These are phyloP conservation scores for Hypoxylon sp. DNA, from an alignment of 2,329 filamentous ascomycete genomes.

Conservation along the genomic window DNA sequence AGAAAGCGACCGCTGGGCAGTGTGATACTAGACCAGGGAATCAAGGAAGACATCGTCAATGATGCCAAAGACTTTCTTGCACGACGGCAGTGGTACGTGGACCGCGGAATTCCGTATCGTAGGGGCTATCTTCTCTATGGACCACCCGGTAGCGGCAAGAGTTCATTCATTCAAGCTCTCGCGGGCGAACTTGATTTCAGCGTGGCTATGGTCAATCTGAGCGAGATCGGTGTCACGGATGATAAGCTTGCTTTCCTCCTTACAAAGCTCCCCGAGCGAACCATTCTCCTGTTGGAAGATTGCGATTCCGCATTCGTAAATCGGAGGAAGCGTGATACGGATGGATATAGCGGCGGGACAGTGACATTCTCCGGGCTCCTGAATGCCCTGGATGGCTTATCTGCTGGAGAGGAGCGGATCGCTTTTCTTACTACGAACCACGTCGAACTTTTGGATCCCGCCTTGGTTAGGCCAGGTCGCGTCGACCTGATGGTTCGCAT, in stretches of 20 bases:
- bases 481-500: slow-evolving; percentile 94
- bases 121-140: slow-evolving; percentile 90
- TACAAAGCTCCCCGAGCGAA: slow-evolving; percentile 84
- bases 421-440: slow-evolving; percentile 96
- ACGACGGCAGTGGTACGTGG: slow-evolving; percentile 87
- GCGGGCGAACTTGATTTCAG: slow-evolving; percentile 93
- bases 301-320: slow-evolving; percentile 92
- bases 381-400: slow-evolving; percentile 89
- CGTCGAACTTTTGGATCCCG: slow-evolving; percentile 87
- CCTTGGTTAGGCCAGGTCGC: slow-evolving; percentile 87
- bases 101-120: slow-evolving; percentile 93
- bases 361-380: slow-evolving; percentile 95
- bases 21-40: slow-evolving; percentile 88
- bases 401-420: slow-evolving; percentile 92
- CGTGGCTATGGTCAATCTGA: slow-evolving; percentile 92
- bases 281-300: slow-evolving; percentile 86
- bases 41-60: slow-evolving; percentile 82
- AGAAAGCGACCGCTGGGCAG: slow-evolving; percentile 89
- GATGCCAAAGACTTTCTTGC: slow-evolving; percentile 87
- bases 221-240: slow-evolving; percentile 89
- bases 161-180: slow-evolving; percentile 93
- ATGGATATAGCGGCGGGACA: slow-evolving; percentile 87
- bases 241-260: slow-evolving; percentile 88
- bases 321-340: slow-evolving; percentile 77
- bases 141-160: slow-evolving; percentile 92